Conservation (phyloP, 73 alveolate genomes). For the Symbiodinium natans region DNA sequence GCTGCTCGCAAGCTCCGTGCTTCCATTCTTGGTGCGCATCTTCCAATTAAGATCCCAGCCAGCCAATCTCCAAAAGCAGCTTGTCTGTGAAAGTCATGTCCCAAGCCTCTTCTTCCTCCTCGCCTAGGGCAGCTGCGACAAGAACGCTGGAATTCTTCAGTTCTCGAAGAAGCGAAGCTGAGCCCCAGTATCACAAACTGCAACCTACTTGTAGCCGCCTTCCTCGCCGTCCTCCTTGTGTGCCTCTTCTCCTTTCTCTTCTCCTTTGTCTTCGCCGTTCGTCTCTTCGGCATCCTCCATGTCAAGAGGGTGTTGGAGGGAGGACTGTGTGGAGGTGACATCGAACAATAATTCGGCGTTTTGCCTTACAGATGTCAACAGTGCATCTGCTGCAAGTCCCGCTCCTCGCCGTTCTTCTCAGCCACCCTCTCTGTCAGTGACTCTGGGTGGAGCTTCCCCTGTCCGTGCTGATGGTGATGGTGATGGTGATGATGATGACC, state of each 20-base stretch:
- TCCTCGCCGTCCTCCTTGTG: not conserved
- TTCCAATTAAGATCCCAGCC: constrained; percentile 5
- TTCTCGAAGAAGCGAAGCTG: not conserved
- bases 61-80: constrained; percentile 44
- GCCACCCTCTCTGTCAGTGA: not conserved
- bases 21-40: no score
- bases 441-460: not conserved
- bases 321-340: not conserved
- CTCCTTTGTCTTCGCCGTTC: constrained; percentile 11
- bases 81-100: constrained; percentile 34
- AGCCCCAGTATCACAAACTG: not conserved
- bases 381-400: no score
- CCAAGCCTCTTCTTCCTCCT: constrained; percentile 28
- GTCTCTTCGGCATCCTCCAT: not conserved
- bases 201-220: not conserved
- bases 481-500: not conserved
- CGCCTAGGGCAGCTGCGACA: not conserved
- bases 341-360: not conserved
- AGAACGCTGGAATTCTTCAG: not conserved
- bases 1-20: no score
- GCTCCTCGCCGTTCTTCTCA: not conserved
- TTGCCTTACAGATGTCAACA: no score
- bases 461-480: not conserved
- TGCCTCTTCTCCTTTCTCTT: not conserved
- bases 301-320: not conserved